These are phyloP conservation scores for Saccharum officinarum DNA, from an alignment of 176 grass and related monocot species.

Conservation along the genomic window DNA sequence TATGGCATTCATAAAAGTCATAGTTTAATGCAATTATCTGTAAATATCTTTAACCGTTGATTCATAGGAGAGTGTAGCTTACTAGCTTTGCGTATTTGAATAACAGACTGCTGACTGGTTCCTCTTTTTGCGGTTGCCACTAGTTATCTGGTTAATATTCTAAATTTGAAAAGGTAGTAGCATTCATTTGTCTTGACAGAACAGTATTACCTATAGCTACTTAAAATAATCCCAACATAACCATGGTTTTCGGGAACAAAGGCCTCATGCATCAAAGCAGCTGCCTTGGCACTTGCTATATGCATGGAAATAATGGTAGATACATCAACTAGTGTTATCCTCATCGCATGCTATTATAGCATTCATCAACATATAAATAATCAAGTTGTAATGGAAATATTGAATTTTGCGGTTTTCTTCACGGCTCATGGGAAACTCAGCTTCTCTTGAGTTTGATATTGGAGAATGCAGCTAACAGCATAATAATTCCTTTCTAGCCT, in stretches of 20 bases:
- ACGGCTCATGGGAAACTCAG: neutral
- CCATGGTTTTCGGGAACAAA: neutral
- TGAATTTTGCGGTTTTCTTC: neutral
- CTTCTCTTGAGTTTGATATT: neutral
- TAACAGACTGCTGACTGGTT: neutral
- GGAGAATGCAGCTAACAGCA: neutral
- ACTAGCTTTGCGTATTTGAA: neutral
- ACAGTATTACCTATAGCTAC: neutral
- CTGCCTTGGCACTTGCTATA: neutral
- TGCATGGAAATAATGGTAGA: neutral
- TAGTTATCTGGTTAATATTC: neutral
- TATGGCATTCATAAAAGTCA: slow-evolving; percentile 38
- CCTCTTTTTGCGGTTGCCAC: neutral
- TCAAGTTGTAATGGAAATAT: neutral
- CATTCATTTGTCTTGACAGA: neutral
- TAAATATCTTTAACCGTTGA: neutral
- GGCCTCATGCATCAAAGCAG: neutral
- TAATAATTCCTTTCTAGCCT: slow-evolving; percentile 15
- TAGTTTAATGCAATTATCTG: neutral
- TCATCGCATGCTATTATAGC: neutral
- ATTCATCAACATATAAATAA: slow-evolving; percentile 12
- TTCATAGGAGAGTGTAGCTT: neutral
- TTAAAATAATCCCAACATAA: neutral
- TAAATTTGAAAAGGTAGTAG: neutral
- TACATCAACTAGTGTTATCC: neutral